A percentile compares a stretch with the other conserved stretches of the same genome.
phyloP scores from a whole-genome alignment of 768 basidiomycete genomes.

The Crepidotus variabilis region DNA sequence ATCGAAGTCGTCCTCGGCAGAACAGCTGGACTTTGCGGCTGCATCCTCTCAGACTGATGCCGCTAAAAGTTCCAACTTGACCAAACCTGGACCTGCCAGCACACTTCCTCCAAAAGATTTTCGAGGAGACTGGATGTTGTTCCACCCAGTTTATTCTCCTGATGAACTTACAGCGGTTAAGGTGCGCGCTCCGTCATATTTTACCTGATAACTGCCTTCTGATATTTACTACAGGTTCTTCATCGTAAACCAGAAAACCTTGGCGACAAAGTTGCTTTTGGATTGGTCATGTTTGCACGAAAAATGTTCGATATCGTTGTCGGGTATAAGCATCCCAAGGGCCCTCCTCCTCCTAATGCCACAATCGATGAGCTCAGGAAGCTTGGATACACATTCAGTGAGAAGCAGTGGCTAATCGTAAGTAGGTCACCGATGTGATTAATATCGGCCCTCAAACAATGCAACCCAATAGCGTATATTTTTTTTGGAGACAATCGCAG shows the following conservation, averaged over 20 bases:
- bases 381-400: conserved; percentile 69
- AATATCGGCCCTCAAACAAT: not conserved
- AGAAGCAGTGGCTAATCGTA: conserved; percentile 74
- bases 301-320: conserved; percentile 80
- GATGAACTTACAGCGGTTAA: conserved; percentile 72
- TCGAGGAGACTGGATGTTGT: conserved; percentile 85
- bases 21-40: no score
- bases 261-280: conserved; percentile 69
- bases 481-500: conserved; percentile 85
- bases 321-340: conserved; percentile 73
- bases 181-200: conserved; percentile 32
- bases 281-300: conserved; percentile 57
- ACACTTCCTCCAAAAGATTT: conserved; percentile 48
- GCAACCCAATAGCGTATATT: conserved; percentile 39
- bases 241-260: conserved; percentile 60
- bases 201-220: not conserved
- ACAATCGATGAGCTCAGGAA: conserved; percentile 69
- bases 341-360: conserved; percentile 61
- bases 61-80: conserved; percentile 4
- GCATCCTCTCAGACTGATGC: conserved; percentile 11
- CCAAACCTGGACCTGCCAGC: conserved; percentile 10
- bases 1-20: no score
- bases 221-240: conserved; percentile 50
- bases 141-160: conserved; percentile 86
- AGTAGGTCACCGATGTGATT: conserved; percentile 14